Base-by-base conservation (phyloP, 2,329 filamentous ascomycete species). In the Cucurbitaria berberidis region DNA sequence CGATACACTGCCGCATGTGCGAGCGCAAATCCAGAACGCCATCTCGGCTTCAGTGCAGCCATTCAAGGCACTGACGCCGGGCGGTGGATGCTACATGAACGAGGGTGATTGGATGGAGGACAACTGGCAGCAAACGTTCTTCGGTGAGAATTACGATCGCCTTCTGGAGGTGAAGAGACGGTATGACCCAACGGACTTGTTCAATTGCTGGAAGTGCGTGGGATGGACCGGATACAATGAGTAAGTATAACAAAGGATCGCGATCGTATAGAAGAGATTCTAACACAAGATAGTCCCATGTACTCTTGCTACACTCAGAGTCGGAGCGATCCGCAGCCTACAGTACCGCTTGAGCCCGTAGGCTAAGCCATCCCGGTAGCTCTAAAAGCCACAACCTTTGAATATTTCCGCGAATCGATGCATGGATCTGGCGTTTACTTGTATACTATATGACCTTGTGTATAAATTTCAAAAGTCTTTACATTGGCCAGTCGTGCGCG, bases 161-260 rank as follows among this genome's bases (percentile, higher is more conserved):
- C 26, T 74, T 16, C 39, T 70, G 3, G 43, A 46, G 1, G 58
- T 73, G 5, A 74, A 74, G 67, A 66, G 53, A 43, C 55, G 45
- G 34, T 74, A 69, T 30, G 70, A 74, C 43, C 68, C 68, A 1
- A 67, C 56, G 0, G 64, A 66, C 3, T 29, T 74, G 39, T 74
- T 74, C 48, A 73, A 73, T 40, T 73, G 69, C 52, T 74, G 70
- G 70, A 74, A 72, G 48, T 73, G 70, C 48, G 68, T 74, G 40
- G 72, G 72, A 2, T 75, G 70, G 70, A 69, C 62, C 15, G 69
- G 71, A 8, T 67, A 68, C 47, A 52, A 67, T 32, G 70, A 72
- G 68, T 71, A 64, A 64, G 68, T 63, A 21, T 10, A 8, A n/a
- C 18, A 21, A n/a, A 5, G 9, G 5, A 13, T 35, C 0, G 21